Percentiles rank a stretch among this genome's conserved stretches.
phyloP scores from a whole-genome alignment of 2,329 filamentous ascomycete genomes.

The Colletotrichum eremochloae region DNA sequence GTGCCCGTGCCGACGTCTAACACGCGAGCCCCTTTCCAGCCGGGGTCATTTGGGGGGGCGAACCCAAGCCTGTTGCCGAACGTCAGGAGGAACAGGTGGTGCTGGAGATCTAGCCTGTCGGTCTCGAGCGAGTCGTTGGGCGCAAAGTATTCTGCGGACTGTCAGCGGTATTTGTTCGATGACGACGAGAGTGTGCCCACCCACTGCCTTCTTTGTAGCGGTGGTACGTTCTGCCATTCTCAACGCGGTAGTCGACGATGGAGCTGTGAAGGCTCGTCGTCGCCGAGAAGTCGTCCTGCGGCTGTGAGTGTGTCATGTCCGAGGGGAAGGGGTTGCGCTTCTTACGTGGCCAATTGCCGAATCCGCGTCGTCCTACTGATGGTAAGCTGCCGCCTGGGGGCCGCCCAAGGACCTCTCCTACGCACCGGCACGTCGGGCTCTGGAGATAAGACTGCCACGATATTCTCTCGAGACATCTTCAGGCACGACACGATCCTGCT shows the following conservation, averaged over 20 bases:
- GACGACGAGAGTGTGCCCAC: not conserved
- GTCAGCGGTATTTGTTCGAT: not conserved
- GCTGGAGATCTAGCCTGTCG: conserved; percentile 53
- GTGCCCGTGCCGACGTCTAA: conserved; percentile 26
- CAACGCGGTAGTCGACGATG: conserved; percentile 53
- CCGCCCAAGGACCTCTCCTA: not conserved
- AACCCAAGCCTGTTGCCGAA: conserved; percentile 49
- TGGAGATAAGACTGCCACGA: not conserved
- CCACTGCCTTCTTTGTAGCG: conserved; percentile 42
- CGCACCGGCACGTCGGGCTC: conserved; percentile 10
- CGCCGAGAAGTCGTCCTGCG: conserved; percentile 16
- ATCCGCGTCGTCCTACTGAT: conserved; percentile 14
- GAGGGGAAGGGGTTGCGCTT: too few relatives aligned
- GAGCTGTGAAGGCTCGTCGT: conserved; percentile 48
- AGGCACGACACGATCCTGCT: not conserved
- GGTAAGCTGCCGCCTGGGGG: not conserved
- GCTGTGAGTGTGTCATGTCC: too few relatives aligned
- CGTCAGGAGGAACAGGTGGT: conserved; percentile 52
- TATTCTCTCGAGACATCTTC: not conserved
- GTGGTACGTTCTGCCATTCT: conserved; percentile 55
- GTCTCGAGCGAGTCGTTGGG: conserved; percentile 47
- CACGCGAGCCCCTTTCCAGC: conserved; percentile 43
- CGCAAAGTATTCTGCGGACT: conserved; percentile 12
- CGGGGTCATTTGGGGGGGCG: conserved; percentile 44
- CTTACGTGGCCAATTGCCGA: conserved; percentile 14